Evolutionary conservation across 2,329 filamentous ascomycete genomes (phyloP).

Genomic region (Ceratocystis harringtonii): DNA sequence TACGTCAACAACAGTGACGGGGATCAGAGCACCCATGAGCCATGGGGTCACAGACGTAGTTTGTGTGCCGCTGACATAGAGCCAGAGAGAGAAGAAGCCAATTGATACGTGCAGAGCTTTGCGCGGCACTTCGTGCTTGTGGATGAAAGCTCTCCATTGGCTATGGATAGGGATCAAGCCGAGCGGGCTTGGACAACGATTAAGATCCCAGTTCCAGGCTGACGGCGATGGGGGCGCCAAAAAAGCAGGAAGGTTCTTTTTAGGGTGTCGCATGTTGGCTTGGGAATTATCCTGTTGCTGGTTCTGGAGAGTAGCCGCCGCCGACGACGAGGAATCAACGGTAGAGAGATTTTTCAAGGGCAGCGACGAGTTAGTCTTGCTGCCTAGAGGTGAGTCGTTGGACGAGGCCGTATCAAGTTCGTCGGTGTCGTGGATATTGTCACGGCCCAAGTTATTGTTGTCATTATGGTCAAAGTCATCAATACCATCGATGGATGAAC

Average conservation of each 20-base stretch:
- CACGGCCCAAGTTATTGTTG: neutral
- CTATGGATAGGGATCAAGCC: constrained; percentile 91
- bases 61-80: constrained; percentile 70
- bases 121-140: constrained; percentile 91
- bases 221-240: constrained; percentile 51
- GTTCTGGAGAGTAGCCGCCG: neutral
- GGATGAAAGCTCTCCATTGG: constrained; percentile 80
- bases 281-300: neutral
- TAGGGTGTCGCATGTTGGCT: constrained; percentile 8
- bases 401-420: constrained; percentile 12
- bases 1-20: constrained; percentile 68
- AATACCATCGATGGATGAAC: constrained; percentile 12
- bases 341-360: neutral
- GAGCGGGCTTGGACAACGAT: constrained; percentile 78
- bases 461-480: constrained; percentile 10
- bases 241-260: constrained; percentile 42
- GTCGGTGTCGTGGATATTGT: neutral
- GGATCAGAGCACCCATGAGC: constrained; percentile 64
- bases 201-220: constrained; percentile 75
- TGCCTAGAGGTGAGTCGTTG: constrained; percentile 8
- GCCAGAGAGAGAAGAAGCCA: constrained; percentile 77
- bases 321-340: neutral
- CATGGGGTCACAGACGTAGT: constrained; percentile 66
- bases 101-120: constrained; percentile 92
- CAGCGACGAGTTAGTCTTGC: neutral